phyloP scores from a whole-genome alignment of 169 alveolate species.

The Plasmodium coatneyi region DNA sequence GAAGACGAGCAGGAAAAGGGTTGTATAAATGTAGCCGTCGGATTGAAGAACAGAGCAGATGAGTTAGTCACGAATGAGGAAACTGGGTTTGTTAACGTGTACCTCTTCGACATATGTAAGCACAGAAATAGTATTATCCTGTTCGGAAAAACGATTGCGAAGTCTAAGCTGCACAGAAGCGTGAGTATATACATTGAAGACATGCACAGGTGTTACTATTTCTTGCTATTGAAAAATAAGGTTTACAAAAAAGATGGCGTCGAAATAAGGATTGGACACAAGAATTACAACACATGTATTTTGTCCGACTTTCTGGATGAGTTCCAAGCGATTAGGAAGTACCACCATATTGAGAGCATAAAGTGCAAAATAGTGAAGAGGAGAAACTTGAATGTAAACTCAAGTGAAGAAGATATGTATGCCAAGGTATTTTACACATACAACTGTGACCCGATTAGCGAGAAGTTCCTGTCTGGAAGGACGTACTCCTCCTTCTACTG shows the following conservation, averaged over 20 bases:
- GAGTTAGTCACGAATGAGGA: constrained; percentile 34
- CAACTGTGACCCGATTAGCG: constrained; percentile 51
- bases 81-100: constrained; percentile 35
- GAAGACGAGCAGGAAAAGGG: not conserved
- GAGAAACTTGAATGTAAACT: constrained; percentile 27
- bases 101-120: constrained; percentile 55
- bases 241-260: constrained; percentile 24
- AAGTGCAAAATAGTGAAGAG: constrained; percentile 57
- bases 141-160: constrained; percentile 62
- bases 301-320: constrained; percentile 49
- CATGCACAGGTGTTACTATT: constrained; percentile 55
- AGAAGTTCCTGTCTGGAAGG: constrained; percentile 18
- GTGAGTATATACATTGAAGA: constrained; percentile 64
- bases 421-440: constrained; percentile 46
- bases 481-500: constrained; percentile 59
- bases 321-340: constrained; percentile 40
- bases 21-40: not conserved
- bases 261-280: constrained; percentile 22
- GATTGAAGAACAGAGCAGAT: constrained; percentile 28
- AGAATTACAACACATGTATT: constrained; percentile 31
- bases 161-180: constrained; percentile 34
- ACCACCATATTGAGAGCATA: constrained; percentile 48
- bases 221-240: constrained; percentile 28
- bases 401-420: constrained; percentile 59
- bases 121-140: constrained; percentile 64